phyloP scores from a whole-genome alignment of 169 alveolate species.

The Plasmodium coatneyi region DNA sequence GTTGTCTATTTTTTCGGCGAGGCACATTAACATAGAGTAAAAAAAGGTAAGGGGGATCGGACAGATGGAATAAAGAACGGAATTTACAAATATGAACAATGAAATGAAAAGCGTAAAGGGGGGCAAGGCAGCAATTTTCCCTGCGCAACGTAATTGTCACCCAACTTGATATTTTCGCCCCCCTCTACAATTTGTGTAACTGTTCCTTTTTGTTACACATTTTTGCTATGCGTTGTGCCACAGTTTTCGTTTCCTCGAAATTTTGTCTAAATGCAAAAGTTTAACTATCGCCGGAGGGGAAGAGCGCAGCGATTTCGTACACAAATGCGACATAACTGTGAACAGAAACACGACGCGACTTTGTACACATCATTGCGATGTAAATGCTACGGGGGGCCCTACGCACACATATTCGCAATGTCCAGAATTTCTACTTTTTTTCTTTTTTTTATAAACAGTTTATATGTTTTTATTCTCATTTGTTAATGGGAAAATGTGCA shows the following conservation, averaged over 20 bases:
- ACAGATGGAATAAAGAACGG: background rate
- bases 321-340: background rate
- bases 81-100: background rate
- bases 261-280: constrained; percentile 2
- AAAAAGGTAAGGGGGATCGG: background rate
- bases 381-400: background rate
- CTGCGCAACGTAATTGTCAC: background rate
- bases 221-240: constrained; percentile 1
- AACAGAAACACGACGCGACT: background rate
- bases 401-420: constrained; percentile 4
- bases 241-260: constrained; percentile 8
- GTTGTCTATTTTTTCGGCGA: background rate
- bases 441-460: constrained; percentile 36
- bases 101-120: background rate
- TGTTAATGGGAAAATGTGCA: background rate
- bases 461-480: constrained; percentile 8
- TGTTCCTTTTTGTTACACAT: background rate
- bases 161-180: background rate
- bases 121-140: background rate
- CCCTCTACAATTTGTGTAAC: background rate
- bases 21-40: background rate
- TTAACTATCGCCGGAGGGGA: background rate
- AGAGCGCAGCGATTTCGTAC: background rate
- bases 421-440: constrained; percentile 12
- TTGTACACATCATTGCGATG: background rate